Evolutionary conservation across 345 rosid genomes (phyloP).

Genomic region (Gynandropsis gynandra): DNA sequence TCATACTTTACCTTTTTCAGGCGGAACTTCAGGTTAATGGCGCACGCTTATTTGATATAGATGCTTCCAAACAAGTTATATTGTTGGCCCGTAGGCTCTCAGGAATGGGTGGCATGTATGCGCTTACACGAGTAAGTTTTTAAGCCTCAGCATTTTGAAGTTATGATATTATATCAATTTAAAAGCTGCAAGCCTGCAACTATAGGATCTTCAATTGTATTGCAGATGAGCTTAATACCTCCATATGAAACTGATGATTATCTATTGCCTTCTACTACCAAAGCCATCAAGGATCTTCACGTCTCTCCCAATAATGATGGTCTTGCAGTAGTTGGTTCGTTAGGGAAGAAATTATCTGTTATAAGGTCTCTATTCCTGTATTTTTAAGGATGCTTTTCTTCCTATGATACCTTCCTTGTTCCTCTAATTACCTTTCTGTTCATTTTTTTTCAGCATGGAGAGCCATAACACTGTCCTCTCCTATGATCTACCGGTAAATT

Average conservation of each 20-base stretch:
- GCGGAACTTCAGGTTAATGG: slow-evolving; percentile 50
- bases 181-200: slow-evolving; percentile 20
- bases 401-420: not conserved
- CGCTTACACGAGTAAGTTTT: slow-evolving; percentile 62
- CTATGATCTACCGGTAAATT: slow-evolving; percentile 66
- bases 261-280: slow-evolving; percentile 44
- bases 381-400: slow-evolving; percentile 1
- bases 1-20: slow-evolving; percentile 31
- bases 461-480: slow-evolving; percentile 61
- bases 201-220: slow-evolving; percentile 18
- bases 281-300: slow-evolving; percentile 68
- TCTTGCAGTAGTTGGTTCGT: slow-evolving; percentile 62
- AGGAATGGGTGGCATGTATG: slow-evolving; percentile 46
- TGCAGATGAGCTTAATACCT: slow-evolving; percentile 59
- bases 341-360: slow-evolving; percentile 73
- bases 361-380: slow-evolving; percentile 40
- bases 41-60: slow-evolving; percentile 77
- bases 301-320: slow-evolving; percentile 50
- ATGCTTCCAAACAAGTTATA: slow-evolving; percentile 39
- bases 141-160: slow-evolving; percentile 7
- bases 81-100: slow-evolving; percentile 56
- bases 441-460: slow-evolving; percentile 44
- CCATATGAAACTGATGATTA: slow-evolving; percentile 68
- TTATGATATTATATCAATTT: slow-evolving; percentile 6
- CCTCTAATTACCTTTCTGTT: slow-evolving; percentile 17